Evolutionary conservation across 2,329 filamentous ascomycete species (phyloP), one percentile per base, ranked within the genome.

Genomic region (Myriangium duriaei): DNA sequence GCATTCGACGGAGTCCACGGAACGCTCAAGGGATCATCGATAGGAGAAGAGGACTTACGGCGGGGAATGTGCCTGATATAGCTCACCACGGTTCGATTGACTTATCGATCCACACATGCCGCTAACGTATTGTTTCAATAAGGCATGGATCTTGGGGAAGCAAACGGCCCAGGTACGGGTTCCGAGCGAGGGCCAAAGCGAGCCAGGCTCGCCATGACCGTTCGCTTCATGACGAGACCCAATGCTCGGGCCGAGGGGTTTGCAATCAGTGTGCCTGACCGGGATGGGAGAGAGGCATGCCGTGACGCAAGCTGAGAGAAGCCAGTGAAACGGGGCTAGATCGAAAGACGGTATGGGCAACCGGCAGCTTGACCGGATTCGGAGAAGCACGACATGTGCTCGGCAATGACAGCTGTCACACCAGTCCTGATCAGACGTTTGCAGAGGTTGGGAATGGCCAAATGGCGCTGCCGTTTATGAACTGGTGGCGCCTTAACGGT

Each of bases 41-140:
- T 18, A 30, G 28, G 30, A 30, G 15, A 26, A 37, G 28, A 33
- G 30, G 16, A 33, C 36, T 18, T 33, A 33, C 29, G 15, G 29
- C 17, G 16, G 29, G n/a, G 17, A 15, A 7, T 39, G 30, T 32
- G 30, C 36, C 30, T 32, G 36, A 32, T 39, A 39, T 39, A 30
- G 14, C 32, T 21, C 36, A 39, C 14, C 12, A 16, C 10, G 10
- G 12, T 19, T 14, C 21, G 17, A 15, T 3, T 9, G 11, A 16
- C 12, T 18, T 29, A 31, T 32, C 36, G 36, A 39, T 39, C 18
- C 16, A 12, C 11, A 37, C 29, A 28, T 39, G 36, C 36, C 36
- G 36, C 36, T 33, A 39, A 18, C 30, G 36, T 24, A 13, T 13
- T 39, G 36, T 32, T 32, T 32, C 36, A 33, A 39, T 39, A 39